Evolutionary conservation across 2,329 filamentous ascomycete species (phyloP).

Genomic region (Xylariomycetidae sp.): DNA sequence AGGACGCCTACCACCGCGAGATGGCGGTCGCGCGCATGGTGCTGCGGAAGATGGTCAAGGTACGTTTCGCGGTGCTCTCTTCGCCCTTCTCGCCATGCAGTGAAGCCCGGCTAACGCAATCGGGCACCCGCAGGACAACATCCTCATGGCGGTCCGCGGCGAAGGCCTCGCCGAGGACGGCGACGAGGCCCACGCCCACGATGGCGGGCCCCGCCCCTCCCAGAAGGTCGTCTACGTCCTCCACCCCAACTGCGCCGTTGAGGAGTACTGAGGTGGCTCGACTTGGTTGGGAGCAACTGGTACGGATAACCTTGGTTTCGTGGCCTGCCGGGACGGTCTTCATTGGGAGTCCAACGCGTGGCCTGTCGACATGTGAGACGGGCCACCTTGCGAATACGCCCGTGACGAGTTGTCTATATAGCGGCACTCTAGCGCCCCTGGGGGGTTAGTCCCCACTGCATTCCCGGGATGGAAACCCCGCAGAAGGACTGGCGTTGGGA

Average conservation of each 20-base stretch:
- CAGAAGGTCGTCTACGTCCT: conserved; percentile 71
- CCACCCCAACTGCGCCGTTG: conserved; percentile 88
- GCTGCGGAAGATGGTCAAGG: conserved; percentile 92
- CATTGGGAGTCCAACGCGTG: too few relatives aligned
- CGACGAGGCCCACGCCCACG: conserved; percentile 32
- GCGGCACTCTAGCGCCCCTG: too few relatives aligned
- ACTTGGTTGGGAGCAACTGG: too few relatives aligned
- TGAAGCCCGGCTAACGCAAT: conserved; percentile 23
- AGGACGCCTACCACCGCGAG: conserved; percentile 76
- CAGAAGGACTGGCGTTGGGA: too few relatives aligned
- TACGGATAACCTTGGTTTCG: too few relatives aligned
- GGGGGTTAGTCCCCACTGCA: too few relatives aligned
- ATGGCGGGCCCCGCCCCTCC: conserved; percentile 36
- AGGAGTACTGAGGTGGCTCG: conserved; percentile 42
- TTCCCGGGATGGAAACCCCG: too few relatives aligned
- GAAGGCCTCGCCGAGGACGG: conserved; percentile 48
- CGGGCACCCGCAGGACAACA: conserved; percentile 61
- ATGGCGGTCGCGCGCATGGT: conserved; percentile 52
- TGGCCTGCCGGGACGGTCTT: too few relatives aligned
- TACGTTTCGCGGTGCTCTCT: conserved; percentile 36
- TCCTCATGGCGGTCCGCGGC: conserved; percentile 72
- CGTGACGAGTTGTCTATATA: too few relatives aligned
- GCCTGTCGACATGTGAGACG: too few relatives aligned
- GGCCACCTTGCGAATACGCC: too few relatives aligned
- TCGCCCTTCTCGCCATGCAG: not conserved